phyloP scores from a whole-genome alignment of 306 rosid species.

The Inga oerstediana region DNA sequence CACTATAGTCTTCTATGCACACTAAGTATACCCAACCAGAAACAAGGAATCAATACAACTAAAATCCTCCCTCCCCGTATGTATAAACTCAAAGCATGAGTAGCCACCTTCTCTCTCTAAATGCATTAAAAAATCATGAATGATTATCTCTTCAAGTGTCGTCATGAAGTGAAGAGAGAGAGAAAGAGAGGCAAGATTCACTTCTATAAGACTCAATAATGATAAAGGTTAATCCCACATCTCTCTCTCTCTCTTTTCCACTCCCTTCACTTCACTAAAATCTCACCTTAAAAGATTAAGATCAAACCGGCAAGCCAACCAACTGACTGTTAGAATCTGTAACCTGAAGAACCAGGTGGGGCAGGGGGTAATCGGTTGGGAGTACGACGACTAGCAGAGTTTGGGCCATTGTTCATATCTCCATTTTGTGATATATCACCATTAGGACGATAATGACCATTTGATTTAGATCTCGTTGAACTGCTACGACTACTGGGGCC shows the following conservation, averaged over 20 bases:
- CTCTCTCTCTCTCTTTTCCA: not conserved
- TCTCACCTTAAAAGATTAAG: not conserved
- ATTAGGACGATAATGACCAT: conserved; percentile 75
- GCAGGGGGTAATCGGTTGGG: conserved; percentile 89
- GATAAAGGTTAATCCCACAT: not conserved
- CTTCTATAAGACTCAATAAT: not conserved
- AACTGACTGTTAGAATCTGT: conserved; percentile 58
- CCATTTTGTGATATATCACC: conserved; percentile 88
- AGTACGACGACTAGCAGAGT: conserved; percentile 84
- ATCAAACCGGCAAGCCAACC: not conserved
- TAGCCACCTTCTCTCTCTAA: conserved; percentile 62
- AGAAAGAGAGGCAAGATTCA: not conserved
- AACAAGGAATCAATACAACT: conserved; percentile 49
- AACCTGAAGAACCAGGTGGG: conserved; percentile 82
- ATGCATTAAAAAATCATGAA: conserved; percentile 36
- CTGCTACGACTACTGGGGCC: conserved; percentile 57
- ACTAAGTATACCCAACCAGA: conserved; percentile 53
- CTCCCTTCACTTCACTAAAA: not conserved
- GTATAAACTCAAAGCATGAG: conserved; percentile 38
- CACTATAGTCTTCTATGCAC: conserved; percentile 69
- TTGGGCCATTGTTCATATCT: conserved; percentile 63
- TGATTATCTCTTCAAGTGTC: conserved; percentile 24
- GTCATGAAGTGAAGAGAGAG: not conserved
- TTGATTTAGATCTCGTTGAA: conserved; percentile 64
- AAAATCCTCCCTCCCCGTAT: conserved; percentile 41